Conservation (phyloP, 257 asterid species). For the Gentiana macrophylla region DNA sequence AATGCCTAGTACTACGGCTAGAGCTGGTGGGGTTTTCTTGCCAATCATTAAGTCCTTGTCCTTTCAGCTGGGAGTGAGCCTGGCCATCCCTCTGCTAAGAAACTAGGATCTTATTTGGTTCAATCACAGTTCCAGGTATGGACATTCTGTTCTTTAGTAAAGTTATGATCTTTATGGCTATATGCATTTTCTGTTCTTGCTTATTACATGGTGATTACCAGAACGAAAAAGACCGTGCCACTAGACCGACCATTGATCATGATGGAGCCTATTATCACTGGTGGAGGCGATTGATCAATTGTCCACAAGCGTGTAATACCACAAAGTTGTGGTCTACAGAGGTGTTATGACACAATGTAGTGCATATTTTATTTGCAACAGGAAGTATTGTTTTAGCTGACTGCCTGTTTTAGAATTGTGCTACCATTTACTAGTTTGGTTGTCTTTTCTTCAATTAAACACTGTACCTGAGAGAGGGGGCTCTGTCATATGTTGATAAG, state of each 20-base stretch:
- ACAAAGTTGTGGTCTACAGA: too few relatives aligned
- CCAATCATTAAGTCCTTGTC: slow-evolving; percentile 85
- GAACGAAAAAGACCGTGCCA: not conserved
- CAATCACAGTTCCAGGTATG: slow-evolving; percentile 88
- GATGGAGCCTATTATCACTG: too few relatives aligned
- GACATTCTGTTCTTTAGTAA: slow-evolving; percentile 2
- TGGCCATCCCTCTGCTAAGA: slow-evolving; percentile 59
- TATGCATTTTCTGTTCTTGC: not conserved
- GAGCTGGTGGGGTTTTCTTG: slow-evolving; percentile 94
- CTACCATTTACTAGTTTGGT: not conserved
- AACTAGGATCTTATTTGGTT: slow-evolving; percentile 73
- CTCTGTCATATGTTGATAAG: not conserved
- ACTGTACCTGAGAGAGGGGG: too few relatives aligned
- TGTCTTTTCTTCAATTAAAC: not conserved
- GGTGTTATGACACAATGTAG: too few relatives aligned
- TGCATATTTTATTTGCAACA: too few relatives aligned
- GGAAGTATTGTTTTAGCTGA: too few relatives aligned
- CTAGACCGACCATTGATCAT: too few relatives aligned
- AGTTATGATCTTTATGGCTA: not conserved
- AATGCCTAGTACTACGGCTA: slow-evolving; percentile 97
- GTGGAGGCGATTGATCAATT: too few relatives aligned
- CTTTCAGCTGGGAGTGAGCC: slow-evolving; percentile 84
- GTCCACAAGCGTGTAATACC: too few relatives aligned
- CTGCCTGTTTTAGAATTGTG: too few relatives aligned
- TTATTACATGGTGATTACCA: slow-evolving; percentile 1